A percentile compares a stretch with the other conserved stretches of the same genome.
phyloP scores from a whole-genome alignment of 352 stramenopile genomes.

The Aphanomyces invadans region DNA sequence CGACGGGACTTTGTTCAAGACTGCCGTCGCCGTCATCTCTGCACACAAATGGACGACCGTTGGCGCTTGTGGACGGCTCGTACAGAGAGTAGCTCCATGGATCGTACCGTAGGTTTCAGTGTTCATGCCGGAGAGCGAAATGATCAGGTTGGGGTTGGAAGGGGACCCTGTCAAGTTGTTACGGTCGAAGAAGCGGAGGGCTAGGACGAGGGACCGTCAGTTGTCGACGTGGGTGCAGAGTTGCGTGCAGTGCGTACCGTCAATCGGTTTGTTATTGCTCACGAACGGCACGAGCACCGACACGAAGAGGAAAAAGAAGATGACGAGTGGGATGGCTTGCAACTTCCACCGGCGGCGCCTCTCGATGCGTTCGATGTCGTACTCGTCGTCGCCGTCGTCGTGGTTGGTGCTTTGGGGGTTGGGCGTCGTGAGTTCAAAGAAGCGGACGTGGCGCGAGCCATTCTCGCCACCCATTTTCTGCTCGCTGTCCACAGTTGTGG shows the following conservation, averaged over 20 bases:
- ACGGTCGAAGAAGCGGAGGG: background rate
- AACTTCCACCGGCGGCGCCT: background rate
- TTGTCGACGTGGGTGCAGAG: background rate
- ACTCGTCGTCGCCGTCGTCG: background rate
- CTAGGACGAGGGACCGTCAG: background rate
- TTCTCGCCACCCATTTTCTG: background rate
- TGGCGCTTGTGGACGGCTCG: background rate
- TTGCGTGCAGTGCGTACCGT: background rate
- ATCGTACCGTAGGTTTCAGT: background rate
- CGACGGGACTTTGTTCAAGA: background rate
- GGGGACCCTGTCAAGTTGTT: background rate
- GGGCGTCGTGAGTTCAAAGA: slow-evolving; percentile 27
- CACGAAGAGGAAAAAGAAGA: slow-evolving; percentile 22
- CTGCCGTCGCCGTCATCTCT: background rate
- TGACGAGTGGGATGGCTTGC: background rate
- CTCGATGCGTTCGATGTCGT: slow-evolving; percentile 26
- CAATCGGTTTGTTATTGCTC: background rate
- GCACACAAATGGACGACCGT: background rate
- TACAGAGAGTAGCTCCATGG: too few species aligned
- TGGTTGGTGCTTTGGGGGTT: background rate
- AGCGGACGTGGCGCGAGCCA: slow-evolving; percentile 28
- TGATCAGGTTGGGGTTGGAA: background rate
- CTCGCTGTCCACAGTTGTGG: background rate
- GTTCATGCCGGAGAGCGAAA: background rate
- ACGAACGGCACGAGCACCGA: slow-evolving; percentile 5